phyloP scores from a whole-genome alignment of 345 rosid species.

The Aegle marmelos region DNA sequence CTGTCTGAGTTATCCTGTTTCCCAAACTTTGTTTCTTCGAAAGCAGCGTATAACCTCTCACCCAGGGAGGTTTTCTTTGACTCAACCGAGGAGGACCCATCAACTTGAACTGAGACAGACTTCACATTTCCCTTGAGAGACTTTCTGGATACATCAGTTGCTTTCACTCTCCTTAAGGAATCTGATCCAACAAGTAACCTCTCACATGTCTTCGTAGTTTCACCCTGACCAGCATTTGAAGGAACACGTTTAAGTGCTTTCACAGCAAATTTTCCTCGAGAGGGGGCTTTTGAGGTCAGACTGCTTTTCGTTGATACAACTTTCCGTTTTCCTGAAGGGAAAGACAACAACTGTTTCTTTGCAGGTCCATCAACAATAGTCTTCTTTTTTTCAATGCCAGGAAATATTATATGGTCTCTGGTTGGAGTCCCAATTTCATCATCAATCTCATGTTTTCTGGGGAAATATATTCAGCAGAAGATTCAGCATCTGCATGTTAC shows the following conservation, averaged over 20 bases:
- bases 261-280: constrained; percentile 22
- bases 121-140: constrained; percentile 30
- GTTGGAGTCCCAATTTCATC: constrained; percentile 69
- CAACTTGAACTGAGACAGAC: constrained; percentile 24
- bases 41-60: constrained; percentile 24
- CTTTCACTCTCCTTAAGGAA: constrained; percentile 36
- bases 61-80: constrained; percentile 43
- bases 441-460: constrained; percentile 70
- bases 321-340: constrained; percentile 31
- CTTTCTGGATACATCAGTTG: constrained; percentile 28
- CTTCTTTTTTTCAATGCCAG: constrained; percentile 40
- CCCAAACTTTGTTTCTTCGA: constrained; percentile 27
- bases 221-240: constrained; percentile 29
- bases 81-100: constrained; percentile 30
- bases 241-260: constrained; percentile 24
- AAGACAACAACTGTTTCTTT: constrained; percentile 31
- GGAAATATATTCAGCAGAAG: constrained; percentile 16
- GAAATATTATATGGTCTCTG: constrained; percentile 74
- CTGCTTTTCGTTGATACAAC: constrained; percentile 28
- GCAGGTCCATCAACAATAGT: constrained; percentile 21
- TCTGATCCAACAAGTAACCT: constrained; percentile 33
- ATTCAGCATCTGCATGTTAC: constrained; percentile 21
- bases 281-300: constrained; percentile 26
- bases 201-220: constrained; percentile 35
- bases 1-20: constrained; percentile 20